A percentile compares a stretch with the other conserved stretches of the same genome.
Conservation (phyloP, 1,284 basidiomycete genomes). For the Ceratobasidium sp. region DNA sequence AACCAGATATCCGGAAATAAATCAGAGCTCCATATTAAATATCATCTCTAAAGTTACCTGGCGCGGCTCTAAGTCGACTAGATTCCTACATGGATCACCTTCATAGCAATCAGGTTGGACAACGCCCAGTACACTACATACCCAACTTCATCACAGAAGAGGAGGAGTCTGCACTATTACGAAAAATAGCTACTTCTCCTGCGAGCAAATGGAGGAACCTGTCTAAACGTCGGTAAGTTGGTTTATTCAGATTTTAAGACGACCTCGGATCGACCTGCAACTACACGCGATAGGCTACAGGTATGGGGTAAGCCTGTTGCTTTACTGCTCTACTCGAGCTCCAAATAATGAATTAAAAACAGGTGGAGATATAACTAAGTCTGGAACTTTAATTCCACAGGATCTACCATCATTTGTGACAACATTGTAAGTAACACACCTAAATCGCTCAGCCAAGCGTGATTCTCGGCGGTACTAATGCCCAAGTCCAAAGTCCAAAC, state of each 20-base stretch:
- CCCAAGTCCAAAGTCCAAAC: constrained; percentile 70
- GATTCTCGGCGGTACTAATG: neutral
- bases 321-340: neutral
- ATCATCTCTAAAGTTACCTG: too few relatives aligned
- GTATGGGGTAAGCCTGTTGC: constrained; percentile 70
- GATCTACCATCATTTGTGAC: constrained; percentile 72
- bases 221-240: constrained; percentile 73
- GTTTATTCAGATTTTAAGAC: constrained; percentile 24
- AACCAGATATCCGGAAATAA: too few relatives aligned
- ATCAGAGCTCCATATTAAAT: too few relatives aligned
- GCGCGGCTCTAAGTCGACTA: neutral
- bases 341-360: constrained; percentile 1
- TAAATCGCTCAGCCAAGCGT: neutral
- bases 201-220: constrained; percentile 87
- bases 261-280: neutral
- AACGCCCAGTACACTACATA: constrained; percentile 62
- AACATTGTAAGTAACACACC: constrained; percentile 60
- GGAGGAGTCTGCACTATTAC: constrained; percentile 66
- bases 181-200: constrained; percentile 78
- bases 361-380: constrained; percentile 74
- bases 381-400: constrained; percentile 68
- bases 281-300: constrained; percentile 66
- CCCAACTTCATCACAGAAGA: constrained; percentile 81
- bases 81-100: constrained; percentile 27
- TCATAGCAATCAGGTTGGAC: constrained; percentile 11